These are phyloP conservation scores for Tricholoma matsutake DNA, from an alignment of 768 basidiomycete species.

Conservation along the genomic window DNA sequence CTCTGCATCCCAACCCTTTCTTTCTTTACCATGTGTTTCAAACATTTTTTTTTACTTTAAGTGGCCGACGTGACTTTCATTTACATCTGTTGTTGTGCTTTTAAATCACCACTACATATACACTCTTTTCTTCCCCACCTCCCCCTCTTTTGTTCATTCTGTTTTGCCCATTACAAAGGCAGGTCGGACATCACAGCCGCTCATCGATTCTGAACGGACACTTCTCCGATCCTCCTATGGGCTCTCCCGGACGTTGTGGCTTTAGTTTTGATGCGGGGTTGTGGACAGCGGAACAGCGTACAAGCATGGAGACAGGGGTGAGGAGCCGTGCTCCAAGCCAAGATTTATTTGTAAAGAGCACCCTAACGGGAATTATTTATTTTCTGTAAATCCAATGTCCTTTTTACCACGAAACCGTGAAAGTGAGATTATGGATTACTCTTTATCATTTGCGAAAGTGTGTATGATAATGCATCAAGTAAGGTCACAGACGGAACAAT, in stretches of 20 bases:
- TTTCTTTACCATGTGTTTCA: slow-evolving; percentile 12
- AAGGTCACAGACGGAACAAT: neutral
- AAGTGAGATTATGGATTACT: neutral
- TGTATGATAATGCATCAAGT: neutral
- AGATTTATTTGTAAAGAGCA: neutral
- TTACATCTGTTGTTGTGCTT: slow-evolving; percentile 17
- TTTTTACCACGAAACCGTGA: neutral
- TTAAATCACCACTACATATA: slow-evolving; percentile 18
- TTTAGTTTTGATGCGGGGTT: neutral
- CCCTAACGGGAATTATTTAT: slow-evolving; percentile 7
- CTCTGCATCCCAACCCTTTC: slow-evolving; percentile 10
- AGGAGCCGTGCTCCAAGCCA: slow-evolving; percentile 9
- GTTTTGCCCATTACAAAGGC: neutral
- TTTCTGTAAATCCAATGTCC: slow-evolving; percentile 1
- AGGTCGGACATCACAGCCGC: neutral
- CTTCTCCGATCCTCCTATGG: neutral
- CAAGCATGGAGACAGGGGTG: neutral
- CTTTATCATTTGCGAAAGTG: neutral
- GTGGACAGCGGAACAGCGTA: neutral
- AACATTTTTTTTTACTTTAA: slow-evolving; percentile 10
- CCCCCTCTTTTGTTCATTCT: neutral
- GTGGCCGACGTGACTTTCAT: slow-evolving; percentile 8
- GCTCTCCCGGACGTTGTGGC: too few relatives aligned
- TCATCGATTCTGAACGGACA: neutral
- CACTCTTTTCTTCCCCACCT: slow-evolving; percentile 17